Base-by-base conservation (phyloP, 2,329 filamentous ascomycete genomes). In the Didymella sp. region DNA sequence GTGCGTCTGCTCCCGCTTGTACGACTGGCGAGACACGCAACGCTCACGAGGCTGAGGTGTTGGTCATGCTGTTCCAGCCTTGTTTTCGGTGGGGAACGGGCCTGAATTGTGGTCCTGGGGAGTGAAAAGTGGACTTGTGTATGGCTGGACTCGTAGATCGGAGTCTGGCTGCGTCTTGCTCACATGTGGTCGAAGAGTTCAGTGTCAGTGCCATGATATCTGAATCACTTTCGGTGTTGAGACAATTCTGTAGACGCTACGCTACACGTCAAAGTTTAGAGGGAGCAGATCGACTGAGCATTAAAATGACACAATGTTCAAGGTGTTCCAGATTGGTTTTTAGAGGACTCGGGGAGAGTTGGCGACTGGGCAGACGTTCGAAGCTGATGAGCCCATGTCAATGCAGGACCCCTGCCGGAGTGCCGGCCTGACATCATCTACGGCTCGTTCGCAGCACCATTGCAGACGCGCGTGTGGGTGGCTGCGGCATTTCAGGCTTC, bases 381-480 rank as follows among this genome's bases (percentile, higher is more conserved):
- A 27, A 27, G 5, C 25, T 27, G 25, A 8, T 27, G 25, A 27
- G 25, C 8, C 6, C 30, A 33, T 33, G 30, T 33, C 30, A 21
- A 38, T 21, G 17, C 35, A 21, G 35, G 8, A 21, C 35, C 31
- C 43, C 44, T 47, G 44, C 27, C 38, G 55, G 46, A 37, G 27
- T 38, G 48, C 41, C 53, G 52, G 41, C 51, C 63, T 66, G 66
- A 67, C 64, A 66, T 67, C 62, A 67, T 67, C 57, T 17, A 24
- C 19, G 12, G 62, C 66, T 46, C 44, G 35, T 52, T 51, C 51
- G 51, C 51, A 56, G 59, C 30, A 37, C 33, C 25, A 52, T 57
- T 55, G 47, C 55, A 54, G 56, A 58, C 41, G 59, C 52, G 60
- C 56, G 53, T 35, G 33, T 19, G 33, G 33, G 17, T 37, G n/a